Conservation (phyloP, 208 protist genomes). For the Crithidia sp. region DNA sequence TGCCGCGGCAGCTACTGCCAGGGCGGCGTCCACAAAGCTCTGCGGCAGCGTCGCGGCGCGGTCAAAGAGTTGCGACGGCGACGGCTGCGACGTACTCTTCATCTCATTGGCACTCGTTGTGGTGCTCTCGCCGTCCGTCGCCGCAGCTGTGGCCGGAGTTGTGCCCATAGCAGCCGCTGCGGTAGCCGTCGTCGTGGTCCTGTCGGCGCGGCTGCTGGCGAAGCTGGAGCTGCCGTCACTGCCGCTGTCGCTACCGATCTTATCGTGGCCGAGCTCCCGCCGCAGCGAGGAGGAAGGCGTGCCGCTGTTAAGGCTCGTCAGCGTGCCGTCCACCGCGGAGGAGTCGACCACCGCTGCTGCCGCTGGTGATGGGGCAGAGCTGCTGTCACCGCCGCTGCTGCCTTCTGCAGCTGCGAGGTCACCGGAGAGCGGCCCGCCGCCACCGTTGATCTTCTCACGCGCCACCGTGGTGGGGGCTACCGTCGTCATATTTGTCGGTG, state of each 20-base stretch:
- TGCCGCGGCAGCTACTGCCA: slow-evolving; percentile 28
- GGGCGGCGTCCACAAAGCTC: slow-evolving; percentile 58
- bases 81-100: background rate
- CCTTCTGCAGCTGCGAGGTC: too few relatives aligned
- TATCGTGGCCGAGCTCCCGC: too few relatives aligned
- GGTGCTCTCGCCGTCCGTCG: background rate
- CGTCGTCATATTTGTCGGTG: background rate
- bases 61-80: slow-evolving; percentile 34
- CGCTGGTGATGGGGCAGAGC: too few relatives aligned
- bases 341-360: too few relatives aligned
- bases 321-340: too few relatives aligned
- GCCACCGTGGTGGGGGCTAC: background rate
- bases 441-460: background rate
- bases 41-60: slow-evolving; percentile 50
- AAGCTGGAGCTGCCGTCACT: slow-evolving; percentile 3
- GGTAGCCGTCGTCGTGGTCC: background rate
- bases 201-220: background rate
- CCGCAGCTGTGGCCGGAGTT: background rate
- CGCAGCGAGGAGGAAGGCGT: too few relatives aligned
- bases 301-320: too few relatives aligned
- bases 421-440: too few relatives aligned
- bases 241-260: background rate
- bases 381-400: too few relatives aligned
- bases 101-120: background rate
- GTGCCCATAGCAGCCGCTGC: background rate